phyloP scores from a whole-genome alignment of 441 rosid species.

The Manihot esculenta region DNA sequence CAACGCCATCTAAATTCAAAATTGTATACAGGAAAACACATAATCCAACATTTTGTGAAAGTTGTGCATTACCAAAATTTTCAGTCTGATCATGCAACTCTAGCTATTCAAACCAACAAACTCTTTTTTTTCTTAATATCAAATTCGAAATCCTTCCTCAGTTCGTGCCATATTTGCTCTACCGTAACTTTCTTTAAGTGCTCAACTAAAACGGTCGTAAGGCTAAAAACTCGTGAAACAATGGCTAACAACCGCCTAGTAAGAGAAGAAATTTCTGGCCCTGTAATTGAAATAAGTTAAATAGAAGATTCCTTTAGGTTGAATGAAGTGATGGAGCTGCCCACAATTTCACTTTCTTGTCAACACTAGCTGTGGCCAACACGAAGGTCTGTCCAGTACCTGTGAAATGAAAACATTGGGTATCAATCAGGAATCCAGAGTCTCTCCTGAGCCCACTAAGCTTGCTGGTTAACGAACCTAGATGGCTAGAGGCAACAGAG shows the following conservation, averaged over 20 bases:
- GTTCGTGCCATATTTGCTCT: not conserved
- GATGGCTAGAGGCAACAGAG: not conserved
- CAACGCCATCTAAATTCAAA: not conserved
- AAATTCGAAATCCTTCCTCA: not conserved
- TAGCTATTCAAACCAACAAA: not conserved
- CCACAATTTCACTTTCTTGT: constrained; percentile 96
- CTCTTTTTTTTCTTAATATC: not conserved
- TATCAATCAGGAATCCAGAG: not conserved
- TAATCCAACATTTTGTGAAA: not conserved
- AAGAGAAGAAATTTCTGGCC: constrained; percentile 16
- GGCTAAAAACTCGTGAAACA: constrained; percentile 13
- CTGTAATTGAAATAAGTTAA: not conserved
- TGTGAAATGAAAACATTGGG: constrained; percentile 32
- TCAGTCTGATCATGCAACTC: not conserved
- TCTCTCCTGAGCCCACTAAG: not conserved
- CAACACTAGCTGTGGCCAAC: constrained; percentile 73
- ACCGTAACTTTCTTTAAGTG: constrained; percentile 8
- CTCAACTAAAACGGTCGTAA: not conserved
- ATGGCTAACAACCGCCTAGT: not conserved
- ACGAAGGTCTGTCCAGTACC: constrained; percentile 51
- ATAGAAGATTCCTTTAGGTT: constrained; percentile 1
- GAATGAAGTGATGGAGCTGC: constrained; percentile 52
- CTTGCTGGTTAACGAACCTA: not conserved
- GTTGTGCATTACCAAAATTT: constrained; percentile 8
- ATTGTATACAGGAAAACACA: not conserved